A percentile compares a stretch with the other conserved stretches of the same genome.
These are phyloP conservation scores for Aspergillus ellipticus DNA, from an alignment of 495 filamentous ascomycete genomes.

Conservation along the genomic window DNA sequence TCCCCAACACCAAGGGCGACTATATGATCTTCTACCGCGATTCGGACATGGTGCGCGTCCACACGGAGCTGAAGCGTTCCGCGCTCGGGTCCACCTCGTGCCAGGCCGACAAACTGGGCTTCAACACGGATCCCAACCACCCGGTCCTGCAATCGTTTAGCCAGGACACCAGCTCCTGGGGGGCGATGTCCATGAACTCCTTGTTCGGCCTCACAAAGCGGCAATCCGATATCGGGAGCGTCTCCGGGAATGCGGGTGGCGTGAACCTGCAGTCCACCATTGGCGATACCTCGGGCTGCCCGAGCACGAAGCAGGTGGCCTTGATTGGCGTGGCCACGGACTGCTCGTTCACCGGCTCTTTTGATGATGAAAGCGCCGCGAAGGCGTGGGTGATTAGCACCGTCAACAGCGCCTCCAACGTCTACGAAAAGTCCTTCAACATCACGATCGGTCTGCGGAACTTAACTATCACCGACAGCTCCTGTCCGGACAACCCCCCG, in stretches of 20 bases:
- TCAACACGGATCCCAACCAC: constrained; percentile 65
- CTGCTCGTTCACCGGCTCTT: constrained; percentile 74
- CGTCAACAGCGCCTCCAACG: constrained; percentile 79
- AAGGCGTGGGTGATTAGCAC: constrained; percentile 71
- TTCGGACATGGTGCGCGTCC: constrained; percentile 66
- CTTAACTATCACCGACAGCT: constrained; percentile 64
- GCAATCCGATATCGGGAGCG: constrained; percentile 51
- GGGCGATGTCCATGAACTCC: constrained; percentile 49
- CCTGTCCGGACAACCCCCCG: constrained; percentile 64
- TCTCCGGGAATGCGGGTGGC: constrained; percentile 69
- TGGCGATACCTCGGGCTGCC: constrained; percentile 77
- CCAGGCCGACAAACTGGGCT: constrained; percentile 61
- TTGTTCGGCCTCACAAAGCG: constrained; percentile 54
- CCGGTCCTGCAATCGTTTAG: constrained; percentile 52
- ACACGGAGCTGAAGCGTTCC: constrained; percentile 53
- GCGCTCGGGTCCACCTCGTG: constrained; percentile 45
- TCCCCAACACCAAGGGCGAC: constrained; percentile 59
- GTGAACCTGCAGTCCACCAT: constrained; percentile 82
- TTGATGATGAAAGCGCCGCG: constrained; percentile 57
- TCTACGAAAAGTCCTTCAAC: constrained; percentile 91
- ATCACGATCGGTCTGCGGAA: constrained; percentile 87
- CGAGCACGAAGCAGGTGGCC: constrained; percentile 81
- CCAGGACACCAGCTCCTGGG: constrained; percentile 46
- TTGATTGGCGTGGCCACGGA: constrained; percentile 90
- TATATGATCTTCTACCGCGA: constrained; percentile 91